phyloP scores from a whole-genome alignment of 805 yeast species.

The Brettanomyces bruxellensis region DNA sequence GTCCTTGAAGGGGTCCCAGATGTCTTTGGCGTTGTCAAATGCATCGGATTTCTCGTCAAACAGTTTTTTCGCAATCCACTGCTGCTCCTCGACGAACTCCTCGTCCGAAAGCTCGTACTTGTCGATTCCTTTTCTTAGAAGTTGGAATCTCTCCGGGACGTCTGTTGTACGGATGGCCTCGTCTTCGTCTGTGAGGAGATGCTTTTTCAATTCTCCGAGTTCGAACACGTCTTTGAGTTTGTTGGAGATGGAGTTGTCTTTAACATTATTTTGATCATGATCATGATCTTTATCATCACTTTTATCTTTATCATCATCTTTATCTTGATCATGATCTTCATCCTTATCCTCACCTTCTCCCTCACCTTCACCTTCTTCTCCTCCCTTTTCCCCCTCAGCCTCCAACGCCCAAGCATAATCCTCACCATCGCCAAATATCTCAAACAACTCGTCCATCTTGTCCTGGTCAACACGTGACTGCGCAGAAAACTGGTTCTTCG shows the following conservation, averaged over 20 bases:
- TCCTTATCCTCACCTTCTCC: constrained; percentile 17
- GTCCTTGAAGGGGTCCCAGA: constrained; percentile 45
- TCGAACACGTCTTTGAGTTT: constrained; percentile 88
- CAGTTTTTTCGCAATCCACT: constrained; percentile 70
- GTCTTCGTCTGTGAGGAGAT: constrained; percentile 87
- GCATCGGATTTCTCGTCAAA: constrained; percentile 44
- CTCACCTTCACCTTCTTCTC: too few relatives aligned
- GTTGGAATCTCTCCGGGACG: constrained; percentile 87
- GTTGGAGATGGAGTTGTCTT: constrained; percentile 24
- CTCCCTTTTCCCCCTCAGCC: constrained; percentile 70
- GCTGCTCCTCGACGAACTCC: constrained; percentile 64
- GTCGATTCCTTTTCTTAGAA: constrained; percentile 56
- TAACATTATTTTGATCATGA: constrained; percentile 28
- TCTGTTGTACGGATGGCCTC: constrained; percentile 80
- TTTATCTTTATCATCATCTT: constrained; percentile 23
- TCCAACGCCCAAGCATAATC: constrained; percentile 98
- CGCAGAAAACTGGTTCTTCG: constrained; percentile 22
- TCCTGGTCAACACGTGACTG: constrained; percentile 67
- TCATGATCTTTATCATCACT: constrained; percentile 11
- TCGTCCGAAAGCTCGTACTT: constrained; percentile 60
- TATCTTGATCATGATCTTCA: constrained; percentile 23
- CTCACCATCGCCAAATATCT: constrained; percentile 93
- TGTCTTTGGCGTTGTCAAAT: constrained; percentile 24
- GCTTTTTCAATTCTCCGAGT: constrained; percentile 83
- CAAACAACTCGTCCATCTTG: constrained; percentile 84